phyloP scores from a whole-genome alignment of 352 stramenopile species.

The Pythium coloratum region DNA sequence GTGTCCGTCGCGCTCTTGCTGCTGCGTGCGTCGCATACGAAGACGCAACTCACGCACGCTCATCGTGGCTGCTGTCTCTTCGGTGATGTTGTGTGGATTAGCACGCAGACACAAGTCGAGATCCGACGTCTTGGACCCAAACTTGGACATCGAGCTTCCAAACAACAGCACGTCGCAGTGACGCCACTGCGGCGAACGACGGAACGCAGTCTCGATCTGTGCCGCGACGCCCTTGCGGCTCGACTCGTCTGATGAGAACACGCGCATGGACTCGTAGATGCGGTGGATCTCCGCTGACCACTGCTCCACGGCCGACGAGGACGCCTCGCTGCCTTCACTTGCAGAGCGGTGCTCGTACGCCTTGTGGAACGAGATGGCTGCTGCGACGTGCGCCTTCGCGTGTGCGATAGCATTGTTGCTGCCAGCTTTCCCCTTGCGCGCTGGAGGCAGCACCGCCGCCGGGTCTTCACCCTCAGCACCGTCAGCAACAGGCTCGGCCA shows the following conservation, averaged over 20 bases:
- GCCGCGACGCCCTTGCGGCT: slow-evolving; percentile 26
- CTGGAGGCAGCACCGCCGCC: not conserved
- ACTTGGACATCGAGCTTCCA: slow-evolving; percentile 78
- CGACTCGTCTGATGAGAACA: slow-evolving; percentile 48
- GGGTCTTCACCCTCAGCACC: not conserved
- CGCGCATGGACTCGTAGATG: slow-evolving; percentile 46
- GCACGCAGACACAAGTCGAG: slow-evolving; percentile 73
- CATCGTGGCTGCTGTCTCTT: slow-evolving; percentile 24
- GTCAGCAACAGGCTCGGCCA: not conserved
- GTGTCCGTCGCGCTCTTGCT: slow-evolving; percentile 14
- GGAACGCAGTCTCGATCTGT: slow-evolving; percentile 18
- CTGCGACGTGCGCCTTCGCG: slow-evolving; percentile 36
- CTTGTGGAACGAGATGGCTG: slow-evolving; percentile 49
- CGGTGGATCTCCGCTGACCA: slow-evolving; percentile 30
- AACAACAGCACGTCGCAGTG: slow-evolving; percentile 42
- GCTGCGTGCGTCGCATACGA: slow-evolving; percentile 33
- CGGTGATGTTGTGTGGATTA: slow-evolving; percentile 13
- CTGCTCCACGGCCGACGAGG: slow-evolving; percentile 20
- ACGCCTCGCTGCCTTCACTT: too few relatives aligned
- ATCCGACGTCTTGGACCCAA: slow-evolving; percentile 69
- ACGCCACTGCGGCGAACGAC: slow-evolving; percentile 17
- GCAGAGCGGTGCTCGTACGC: slow-evolving; percentile 13
- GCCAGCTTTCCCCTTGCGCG: slow-evolving; percentile 9
- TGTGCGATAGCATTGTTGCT: slow-evolving; percentile 14
- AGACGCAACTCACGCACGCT: slow-evolving; percentile 43